Evolutionary conservation across 208 protist species (phyloP).

Genomic region (Trypanosoma caninum): DNA sequence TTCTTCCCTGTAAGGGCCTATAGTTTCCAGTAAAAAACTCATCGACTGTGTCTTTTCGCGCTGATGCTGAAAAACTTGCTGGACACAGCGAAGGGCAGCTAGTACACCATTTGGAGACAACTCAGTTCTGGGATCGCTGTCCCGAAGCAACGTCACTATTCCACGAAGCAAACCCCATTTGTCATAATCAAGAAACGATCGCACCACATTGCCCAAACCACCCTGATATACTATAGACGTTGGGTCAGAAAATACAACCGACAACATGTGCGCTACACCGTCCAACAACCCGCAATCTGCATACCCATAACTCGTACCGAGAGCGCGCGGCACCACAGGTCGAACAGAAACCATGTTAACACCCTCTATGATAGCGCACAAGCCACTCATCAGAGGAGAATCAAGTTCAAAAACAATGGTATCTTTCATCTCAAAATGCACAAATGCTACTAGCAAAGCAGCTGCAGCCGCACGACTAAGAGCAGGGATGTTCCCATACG

Average conservation of each 20-base stretch:
- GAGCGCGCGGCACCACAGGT: constrained; percentile 43
- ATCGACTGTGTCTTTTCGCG: constrained; percentile 47
- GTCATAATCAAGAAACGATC: constrained; percentile 53
- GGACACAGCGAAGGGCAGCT: constrained; percentile 65
- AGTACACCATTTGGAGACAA: constrained; percentile 80
- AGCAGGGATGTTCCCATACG: constrained; percentile 23
- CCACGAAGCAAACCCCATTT: constrained; percentile 40
- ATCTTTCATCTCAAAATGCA: constrained; percentile 80
- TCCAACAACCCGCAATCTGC: constrained; percentile 87
- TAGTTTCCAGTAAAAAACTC: constrained; percentile 48
- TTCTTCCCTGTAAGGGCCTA: constrained; percentile 43
- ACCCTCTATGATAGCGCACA: constrained; percentile 43
- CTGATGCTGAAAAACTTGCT: constrained; percentile 66
- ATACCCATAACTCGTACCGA: constrained; percentile 88
- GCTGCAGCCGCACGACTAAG: constrained; percentile 73
- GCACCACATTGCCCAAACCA: not conserved
- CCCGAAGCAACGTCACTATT: constrained; percentile 64
- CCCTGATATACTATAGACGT: constrained; percentile 65
- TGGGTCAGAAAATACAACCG: constrained; percentile 74
- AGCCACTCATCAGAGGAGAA: constrained; percentile 37
- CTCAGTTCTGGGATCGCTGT: constrained; percentile 67
- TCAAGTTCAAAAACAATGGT: constrained; percentile 69
- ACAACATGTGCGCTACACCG: constrained; percentile 85
- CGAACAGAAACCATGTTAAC: constrained; percentile 27
- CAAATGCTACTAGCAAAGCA: constrained; percentile 71